Evolutionary conservation across 2,329 filamentous ascomycete species (phyloP).

Genomic region (Pyrenophora graminea): DNA sequence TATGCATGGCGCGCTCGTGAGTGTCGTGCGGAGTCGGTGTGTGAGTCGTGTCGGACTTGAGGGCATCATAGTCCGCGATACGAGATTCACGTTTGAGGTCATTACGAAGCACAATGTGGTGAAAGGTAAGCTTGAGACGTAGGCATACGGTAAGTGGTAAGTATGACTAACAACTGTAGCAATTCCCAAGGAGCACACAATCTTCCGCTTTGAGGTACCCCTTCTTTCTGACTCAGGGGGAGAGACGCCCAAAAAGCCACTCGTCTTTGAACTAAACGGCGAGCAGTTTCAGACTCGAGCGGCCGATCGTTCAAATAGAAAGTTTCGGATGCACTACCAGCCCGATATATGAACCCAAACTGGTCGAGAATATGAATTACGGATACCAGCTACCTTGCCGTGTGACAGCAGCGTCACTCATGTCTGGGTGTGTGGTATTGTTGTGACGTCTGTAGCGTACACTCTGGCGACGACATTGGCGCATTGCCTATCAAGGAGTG

Average conservation of each 20-base stretch:
- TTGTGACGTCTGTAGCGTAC: too few relatives aligned
- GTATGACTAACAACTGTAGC: conserved; percentile 45
- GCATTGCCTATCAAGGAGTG: too few relatives aligned
- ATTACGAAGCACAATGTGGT: conserved; percentile 72
- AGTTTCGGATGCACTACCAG: conserved; percentile 85
- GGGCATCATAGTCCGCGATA: conserved; percentile 88
- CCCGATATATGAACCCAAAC: conserved; percentile 65
- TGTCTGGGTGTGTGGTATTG: too few relatives aligned
- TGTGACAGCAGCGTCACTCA: too few relatives aligned
- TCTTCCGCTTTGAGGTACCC: conserved; percentile 78
- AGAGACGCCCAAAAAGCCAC: conserved; percentile 45
- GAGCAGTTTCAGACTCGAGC: conserved; percentile 84
- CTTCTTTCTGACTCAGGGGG: conserved; percentile 42
- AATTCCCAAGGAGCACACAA: conserved; percentile 86
- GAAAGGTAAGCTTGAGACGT: conserved; percentile 59
- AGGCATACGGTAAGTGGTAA: conserved; percentile 16
- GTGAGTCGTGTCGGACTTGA: conserved; percentile 78
- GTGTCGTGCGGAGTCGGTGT: conserved; percentile 82
- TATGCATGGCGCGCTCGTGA: conserved; percentile 82
- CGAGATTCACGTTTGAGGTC: conserved; percentile 83
- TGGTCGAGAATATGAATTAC: too few relatives aligned
- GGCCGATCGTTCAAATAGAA: conserved; percentile 83
- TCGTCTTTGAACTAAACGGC: conserved; percentile 85
- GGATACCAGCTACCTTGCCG: too few relatives aligned
- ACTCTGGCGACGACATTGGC: too few relatives aligned